A percentile compares a stretch with the other conserved stretches of the same genome.
Conservation (phyloP, 2,329 filamentous ascomycete species). For the Microcyclospora pomicola region DNA sequence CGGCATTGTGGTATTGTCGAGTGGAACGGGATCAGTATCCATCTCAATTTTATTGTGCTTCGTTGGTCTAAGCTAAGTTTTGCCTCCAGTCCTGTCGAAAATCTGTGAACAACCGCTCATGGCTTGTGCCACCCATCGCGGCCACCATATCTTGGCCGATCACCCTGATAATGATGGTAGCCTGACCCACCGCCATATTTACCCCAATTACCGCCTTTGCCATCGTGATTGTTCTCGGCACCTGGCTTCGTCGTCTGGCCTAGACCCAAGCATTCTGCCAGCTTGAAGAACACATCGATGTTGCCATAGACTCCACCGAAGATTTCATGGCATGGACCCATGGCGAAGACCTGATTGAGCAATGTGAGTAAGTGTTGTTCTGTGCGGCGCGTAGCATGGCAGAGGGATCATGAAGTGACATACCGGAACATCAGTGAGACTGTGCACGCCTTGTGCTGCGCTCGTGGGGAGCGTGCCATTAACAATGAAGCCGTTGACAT, state of each 20-base stretch:
- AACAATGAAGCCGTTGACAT: constrained; percentile 51
- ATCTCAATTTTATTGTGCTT: no score
- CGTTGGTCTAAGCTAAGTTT: no score
- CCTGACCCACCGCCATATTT: constrained; percentile 6
- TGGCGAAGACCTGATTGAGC: constrained; percentile 38
- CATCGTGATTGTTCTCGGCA: constrained; percentile 7
- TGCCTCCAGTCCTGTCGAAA: no score
- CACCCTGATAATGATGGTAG: constrained; percentile 9
- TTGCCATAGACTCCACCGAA: constrained; percentile 60
- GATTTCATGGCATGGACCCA: constrained; percentile 61
- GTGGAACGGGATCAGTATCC: no score
- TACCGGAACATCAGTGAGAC: constrained; percentile 63
- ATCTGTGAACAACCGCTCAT: no score
- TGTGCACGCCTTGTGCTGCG: constrained; percentile 58
- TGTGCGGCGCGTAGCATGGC: no score
- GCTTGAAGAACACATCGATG: constrained; percentile 62
- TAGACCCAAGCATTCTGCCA: constrained; percentile 53
- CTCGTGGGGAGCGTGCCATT: constrained; percentile 59
- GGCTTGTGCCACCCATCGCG: no score
- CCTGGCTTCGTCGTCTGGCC: constrained; percentile 5
- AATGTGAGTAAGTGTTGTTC: no score
- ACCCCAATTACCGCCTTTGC: constrained; percentile 10
- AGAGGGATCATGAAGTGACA: no score
- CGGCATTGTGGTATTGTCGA: no score
- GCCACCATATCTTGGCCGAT: constrained; percentile 9